Conservation (phyloP, 768 basidiomycete genomes). For the Pisolithus albus region DNA sequence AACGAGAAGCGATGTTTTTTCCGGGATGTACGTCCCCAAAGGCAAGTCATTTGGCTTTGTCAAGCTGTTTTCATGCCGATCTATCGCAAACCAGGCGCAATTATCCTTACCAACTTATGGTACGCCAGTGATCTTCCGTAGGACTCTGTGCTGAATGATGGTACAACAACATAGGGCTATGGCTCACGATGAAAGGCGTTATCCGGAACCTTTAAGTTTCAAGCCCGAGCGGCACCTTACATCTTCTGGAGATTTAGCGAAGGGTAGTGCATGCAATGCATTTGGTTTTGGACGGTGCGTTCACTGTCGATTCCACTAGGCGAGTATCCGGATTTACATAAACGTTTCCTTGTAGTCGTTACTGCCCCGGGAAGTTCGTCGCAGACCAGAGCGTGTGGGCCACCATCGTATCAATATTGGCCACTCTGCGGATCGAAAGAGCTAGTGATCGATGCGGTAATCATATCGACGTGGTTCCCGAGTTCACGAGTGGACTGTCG, state of each 20-base stretch:
- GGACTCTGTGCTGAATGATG: background rate
- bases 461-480: slow-evolving; percentile 18
- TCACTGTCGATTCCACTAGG: background rate
- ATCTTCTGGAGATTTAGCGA: background rate
- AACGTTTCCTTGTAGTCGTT: slow-evolving; percentile 9
- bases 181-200: background rate
- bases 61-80: background rate
- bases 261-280: background rate
- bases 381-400: slow-evolving; percentile 30
- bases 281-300: slow-evolving; percentile 26
- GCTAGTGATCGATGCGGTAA: slow-evolving; percentile 23
- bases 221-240: slow-evolving; percentile 1
- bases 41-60: slow-evolving; percentile 8
- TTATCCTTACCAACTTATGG: slow-evolving; percentile 22
- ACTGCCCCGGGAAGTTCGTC: slow-evolving; percentile 30
- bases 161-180: background rate
- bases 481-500: slow-evolving; percentile 20
- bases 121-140: background rate
- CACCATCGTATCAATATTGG: slow-evolving; percentile 24
- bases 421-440: slow-evolving; percentile 22
- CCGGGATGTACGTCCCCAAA: slow-evolving; percentile 27
- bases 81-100: slow-evolving; percentile 7
- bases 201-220: background rate
- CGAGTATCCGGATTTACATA: background rate
- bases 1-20: slow-evolving; percentile 17